Evolutionary conservation across 2,329 filamentous ascomycete genomes (phyloP).

Genomic region (Epichloe scottii): DNA sequence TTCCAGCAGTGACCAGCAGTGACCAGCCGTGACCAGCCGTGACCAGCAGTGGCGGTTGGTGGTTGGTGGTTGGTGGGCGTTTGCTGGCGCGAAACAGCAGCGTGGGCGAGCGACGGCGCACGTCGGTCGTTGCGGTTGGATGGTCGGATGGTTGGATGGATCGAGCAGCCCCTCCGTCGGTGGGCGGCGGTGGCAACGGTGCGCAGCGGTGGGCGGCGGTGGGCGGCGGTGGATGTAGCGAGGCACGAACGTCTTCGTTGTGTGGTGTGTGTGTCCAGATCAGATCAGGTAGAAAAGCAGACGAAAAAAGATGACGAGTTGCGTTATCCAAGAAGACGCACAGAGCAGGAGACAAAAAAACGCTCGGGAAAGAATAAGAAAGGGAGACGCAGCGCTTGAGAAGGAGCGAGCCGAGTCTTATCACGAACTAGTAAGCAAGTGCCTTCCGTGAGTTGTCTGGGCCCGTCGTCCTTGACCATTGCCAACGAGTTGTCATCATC

Average conservation of each 20-base stretch:
- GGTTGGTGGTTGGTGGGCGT: conserved; percentile 1
- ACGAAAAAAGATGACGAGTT: neutral
- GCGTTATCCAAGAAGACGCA: neutral
- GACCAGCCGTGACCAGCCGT: neutral
- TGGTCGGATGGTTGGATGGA: neutral
- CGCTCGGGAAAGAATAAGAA: neutral
- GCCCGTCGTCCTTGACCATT: too few relatives aligned
- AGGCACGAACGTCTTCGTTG: neutral
- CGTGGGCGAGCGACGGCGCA: neutral
- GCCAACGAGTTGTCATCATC: neutral
- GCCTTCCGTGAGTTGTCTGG: neutral
- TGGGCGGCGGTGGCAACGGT: neutral
- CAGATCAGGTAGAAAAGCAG: too few relatives aligned
- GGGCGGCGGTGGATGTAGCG: neutral
- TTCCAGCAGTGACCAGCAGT: conserved; percentile 4
- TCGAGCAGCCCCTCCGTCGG: neutral
- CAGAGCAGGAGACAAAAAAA: neutral
- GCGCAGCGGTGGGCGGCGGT: neutral
- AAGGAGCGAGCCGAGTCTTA: neutral
- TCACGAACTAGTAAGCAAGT: neutral
- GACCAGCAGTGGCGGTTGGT: neutral
- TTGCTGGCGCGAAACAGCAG: conserved; percentile 2
- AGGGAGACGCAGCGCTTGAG: neutral
- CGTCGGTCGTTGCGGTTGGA: neutral
- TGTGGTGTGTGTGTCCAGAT: neutral